These are phyloP conservation scores for Astrothelium macrocarpum DNA, from an alignment of 495 filamentous ascomycete species.

Conservation along the genomic window DNA sequence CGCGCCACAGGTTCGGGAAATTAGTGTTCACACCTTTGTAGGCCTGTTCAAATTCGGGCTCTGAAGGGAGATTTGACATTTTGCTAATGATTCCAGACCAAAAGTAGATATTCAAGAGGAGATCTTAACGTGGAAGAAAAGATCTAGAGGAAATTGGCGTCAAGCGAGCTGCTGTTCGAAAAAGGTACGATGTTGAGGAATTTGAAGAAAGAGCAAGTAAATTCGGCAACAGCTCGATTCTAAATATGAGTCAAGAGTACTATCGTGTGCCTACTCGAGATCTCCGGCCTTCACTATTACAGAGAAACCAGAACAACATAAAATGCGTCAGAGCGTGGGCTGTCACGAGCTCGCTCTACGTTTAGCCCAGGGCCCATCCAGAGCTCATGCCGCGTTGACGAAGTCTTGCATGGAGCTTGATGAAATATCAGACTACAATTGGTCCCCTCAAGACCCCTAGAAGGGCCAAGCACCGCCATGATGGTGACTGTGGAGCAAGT, in stretches of 20 bases:
- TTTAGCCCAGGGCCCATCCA: neutral
- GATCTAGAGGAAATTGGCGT: neutral
- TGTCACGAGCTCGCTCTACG: neutral
- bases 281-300: neutral
- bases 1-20: too few species aligned
- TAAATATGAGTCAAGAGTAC: neutral
- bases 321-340: neutral
- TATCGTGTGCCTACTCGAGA: neutral
- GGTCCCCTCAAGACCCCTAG: neutral
- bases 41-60: constrained; percentile 98
- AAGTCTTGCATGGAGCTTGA: neutral
- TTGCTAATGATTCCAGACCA: neutral
- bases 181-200: neutral
- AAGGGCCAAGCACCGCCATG: neutral
- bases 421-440: neutral
- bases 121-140: neutral
- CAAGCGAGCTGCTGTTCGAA: neutral
- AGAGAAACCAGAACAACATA: neutral
- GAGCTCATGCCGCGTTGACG: neutral
- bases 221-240: neutral
- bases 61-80: constrained; percentile 77
- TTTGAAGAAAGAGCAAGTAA: neutral
- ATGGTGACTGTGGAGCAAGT: neutral
- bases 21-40: constrained; percentile 75
- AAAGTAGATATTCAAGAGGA: constrained; percentile 17